A percentile compares a stretch with the other conserved stretches of the same genome.
phyloP scores from a whole-genome alignment of 768 basidiomycete species.

The Lentinula lateritia region DNA sequence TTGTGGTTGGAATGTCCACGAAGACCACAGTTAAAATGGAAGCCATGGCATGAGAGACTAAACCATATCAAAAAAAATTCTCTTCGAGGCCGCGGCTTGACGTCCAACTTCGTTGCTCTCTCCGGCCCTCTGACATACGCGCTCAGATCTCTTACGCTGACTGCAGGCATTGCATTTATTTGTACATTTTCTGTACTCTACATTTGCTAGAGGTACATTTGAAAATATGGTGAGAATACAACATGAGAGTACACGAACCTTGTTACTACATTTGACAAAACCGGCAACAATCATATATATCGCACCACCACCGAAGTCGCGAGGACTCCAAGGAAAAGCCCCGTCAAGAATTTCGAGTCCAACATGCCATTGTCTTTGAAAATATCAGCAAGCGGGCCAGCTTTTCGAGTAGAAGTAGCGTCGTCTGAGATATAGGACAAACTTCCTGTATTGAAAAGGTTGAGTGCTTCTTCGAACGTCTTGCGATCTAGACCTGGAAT shows the following conservation, averaged over 20 bases:
- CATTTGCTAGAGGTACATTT: neutral
- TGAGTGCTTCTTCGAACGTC: neutral
- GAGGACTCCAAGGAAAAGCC: neutral
- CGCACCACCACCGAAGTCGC: neutral
- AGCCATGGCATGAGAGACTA: too few relatives aligned
- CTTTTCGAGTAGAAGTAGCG: neutral
- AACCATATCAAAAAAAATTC: too few relatives aligned
- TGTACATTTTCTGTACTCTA: too few relatives aligned
- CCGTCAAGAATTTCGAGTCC: neutral
- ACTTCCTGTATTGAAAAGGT: neutral
- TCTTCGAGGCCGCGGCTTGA: too few relatives aligned
- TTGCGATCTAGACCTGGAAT: neutral
- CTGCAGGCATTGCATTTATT: too few relatives aligned
- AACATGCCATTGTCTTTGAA: neutral
- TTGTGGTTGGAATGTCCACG: too few relatives aligned
- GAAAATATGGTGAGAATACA: neutral
- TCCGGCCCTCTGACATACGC: too few relatives aligned
- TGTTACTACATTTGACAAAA: neutral
- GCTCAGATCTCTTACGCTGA: too few relatives aligned
- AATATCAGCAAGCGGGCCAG: neutral
- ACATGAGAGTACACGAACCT: neutral
- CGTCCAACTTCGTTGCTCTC: too few relatives aligned
- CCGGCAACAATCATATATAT: neutral
- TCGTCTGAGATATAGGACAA: neutral
- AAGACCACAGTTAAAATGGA: too few relatives aligned